A percentile compares a stretch with the other conserved stretches of the same genome.
Evolutionary conservation across 371 early-diverging fungal genomes (phyloP).

Genomic region (Mortierella sp.): DNA sequence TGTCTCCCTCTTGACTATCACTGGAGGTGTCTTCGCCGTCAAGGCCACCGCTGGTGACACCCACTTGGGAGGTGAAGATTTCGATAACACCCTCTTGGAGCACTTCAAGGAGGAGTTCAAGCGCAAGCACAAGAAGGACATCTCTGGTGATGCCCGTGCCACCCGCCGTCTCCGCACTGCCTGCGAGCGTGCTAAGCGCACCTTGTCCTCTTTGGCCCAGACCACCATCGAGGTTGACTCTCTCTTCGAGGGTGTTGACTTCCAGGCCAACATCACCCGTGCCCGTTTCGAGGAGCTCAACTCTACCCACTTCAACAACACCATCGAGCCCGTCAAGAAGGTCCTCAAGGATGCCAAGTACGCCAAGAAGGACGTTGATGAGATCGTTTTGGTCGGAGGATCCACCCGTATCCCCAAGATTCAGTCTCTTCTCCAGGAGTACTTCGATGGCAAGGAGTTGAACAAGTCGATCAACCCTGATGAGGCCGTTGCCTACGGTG

Average conservation of each 20-base stretch:
- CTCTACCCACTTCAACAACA: slow-evolving; percentile 92
- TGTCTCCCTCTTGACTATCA: slow-evolving; percentile 94
- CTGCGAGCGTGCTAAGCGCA: slow-evolving; percentile 96
- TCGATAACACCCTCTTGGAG: slow-evolving; percentile 93
- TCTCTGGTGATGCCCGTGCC: slow-evolving; percentile 87
- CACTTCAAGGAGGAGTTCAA: slow-evolving; percentile 92
- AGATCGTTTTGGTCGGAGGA: slow-evolving; percentile 99
- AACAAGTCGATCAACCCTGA: slow-evolving; percentile 98
- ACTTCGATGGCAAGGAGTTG: slow-evolving; percentile 97
- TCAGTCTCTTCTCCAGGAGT: slow-evolving; percentile 96
- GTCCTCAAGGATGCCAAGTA: slow-evolving; percentile 93
- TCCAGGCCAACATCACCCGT: slow-evolving; percentile 95
- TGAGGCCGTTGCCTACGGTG: slow-evolving; percentile 99
- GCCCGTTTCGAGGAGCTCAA: slow-evolving; percentile 98
- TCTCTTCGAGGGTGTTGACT: slow-evolving; percentile 92
- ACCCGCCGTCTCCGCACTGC: slow-evolving; percentile 96
- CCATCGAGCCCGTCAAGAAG: slow-evolving; percentile 96
- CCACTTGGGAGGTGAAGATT: slow-evolving; percentile 98
- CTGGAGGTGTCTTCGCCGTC: slow-evolving; percentile 94
- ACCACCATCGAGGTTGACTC: slow-evolving; percentile 96
- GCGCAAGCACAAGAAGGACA: slow-evolving; percentile 91
- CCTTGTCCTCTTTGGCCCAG: slow-evolving; percentile 89
- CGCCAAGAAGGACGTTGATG: slow-evolving; percentile 91
- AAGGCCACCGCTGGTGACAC: slow-evolving; percentile 98
- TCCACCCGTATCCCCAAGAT: slow-evolving; percentile 99